Evolutionary conservation across 2,329 filamentous ascomycete genomes (phyloP).

Genomic region (Ophiostoma fasciatum): DNA sequence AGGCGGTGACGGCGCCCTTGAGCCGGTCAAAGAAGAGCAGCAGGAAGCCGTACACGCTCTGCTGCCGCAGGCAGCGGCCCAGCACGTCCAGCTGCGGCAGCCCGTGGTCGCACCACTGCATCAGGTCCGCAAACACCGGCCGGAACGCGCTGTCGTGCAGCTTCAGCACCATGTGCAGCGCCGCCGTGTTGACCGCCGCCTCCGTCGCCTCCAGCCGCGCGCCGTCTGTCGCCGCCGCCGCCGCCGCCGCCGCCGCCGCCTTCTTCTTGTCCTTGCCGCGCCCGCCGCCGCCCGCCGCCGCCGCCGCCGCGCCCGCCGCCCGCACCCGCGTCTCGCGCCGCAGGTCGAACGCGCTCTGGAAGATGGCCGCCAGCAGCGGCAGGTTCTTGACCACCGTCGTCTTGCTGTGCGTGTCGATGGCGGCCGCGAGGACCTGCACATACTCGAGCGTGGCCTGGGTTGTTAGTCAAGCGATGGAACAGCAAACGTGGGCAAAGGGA

Average conservation of each 20-base stretch:
- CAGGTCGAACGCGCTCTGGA: slow-evolving; percentile 48
- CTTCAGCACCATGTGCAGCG: slow-evolving; percentile 88
- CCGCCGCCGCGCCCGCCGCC: background rate
- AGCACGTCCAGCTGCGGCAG: slow-evolving; percentile 45
- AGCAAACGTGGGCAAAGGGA: background rate
- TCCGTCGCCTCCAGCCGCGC: slow-evolving; percentile 47
- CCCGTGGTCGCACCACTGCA: slow-evolving; percentile 59
- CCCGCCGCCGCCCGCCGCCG: background rate
- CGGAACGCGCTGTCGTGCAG: slow-evolving; percentile 89
- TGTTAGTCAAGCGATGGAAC: slow-evolving; percentile 14
- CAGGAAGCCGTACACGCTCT: slow-evolving; percentile 71
- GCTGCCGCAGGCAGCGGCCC: slow-evolving; percentile 47
- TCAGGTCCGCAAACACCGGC: slow-evolving; percentile 73
- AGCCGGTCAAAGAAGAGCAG: slow-evolving; percentile 67
- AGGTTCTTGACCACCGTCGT: slow-evolving; percentile 63
- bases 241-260: background rate
- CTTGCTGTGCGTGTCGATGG: slow-evolving; percentile 68
- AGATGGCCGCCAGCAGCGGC: slow-evolving; percentile 48
- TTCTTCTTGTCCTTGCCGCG: too few relatives aligned
- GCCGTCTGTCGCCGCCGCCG: slow-evolving; percentile 16
- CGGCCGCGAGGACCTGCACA: slow-evolving; percentile 51
- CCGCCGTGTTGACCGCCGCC: slow-evolving; percentile 48
- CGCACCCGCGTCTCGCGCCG: slow-evolving; percentile 30
- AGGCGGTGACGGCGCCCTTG: slow-evolving; percentile 88
- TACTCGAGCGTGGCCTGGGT: slow-evolving; percentile 50